Evolutionary conservation across 2,329 filamentous ascomycete species (phyloP), one percentile per base, ranked within the genome.

Genomic region (Curvularia spicifera): DNA sequence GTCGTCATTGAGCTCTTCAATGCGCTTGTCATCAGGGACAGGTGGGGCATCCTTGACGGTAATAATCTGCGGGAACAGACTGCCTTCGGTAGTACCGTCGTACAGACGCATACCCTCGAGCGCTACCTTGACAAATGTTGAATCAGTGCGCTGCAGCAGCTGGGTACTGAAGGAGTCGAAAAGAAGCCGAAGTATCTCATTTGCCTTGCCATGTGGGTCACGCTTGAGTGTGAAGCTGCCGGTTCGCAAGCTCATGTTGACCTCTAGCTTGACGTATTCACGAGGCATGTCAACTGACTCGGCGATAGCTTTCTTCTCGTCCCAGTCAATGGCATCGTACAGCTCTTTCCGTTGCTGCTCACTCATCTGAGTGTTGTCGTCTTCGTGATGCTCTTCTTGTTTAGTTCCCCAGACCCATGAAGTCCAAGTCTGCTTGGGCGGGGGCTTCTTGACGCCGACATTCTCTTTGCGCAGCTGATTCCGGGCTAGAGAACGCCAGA

Each of bases 291-390:
- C 95, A 3, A 99, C 89, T 42, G 90, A 89, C 66, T 97, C 93
- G 0, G 92, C 84, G 39, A 99, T 84, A 1, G 90, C 91, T 59
- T 93, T 89, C 81, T 97, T 98, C 78, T 99, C 95, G 62, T 99
- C 91, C 89, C 94, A 99, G 70, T 98, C 95, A 69, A 99, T 99
- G 49, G 92, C 96, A 67, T 96, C 90, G 76, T 98, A 99, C 9
- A 99, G 85, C 78, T 99, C 94, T 75, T 98, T 93, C 42, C 94
- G 89, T 75, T 99, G 93, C 76, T 98, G 89, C 61, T 99, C 95
- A 0, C 91, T 96, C 84, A 99, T 96, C 59, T 92, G 87, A 0
- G 89, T 91, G 28, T 55, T 51, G 61, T 93, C 90, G 66, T 96
- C 90, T 4, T 88, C 83, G 44, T 90, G 83, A 40, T 90, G 84